Percentiles rank a stretch among this genome's conserved stretches.
Conservation (phyloP, 371 early-diverging fungal genomes). For the Syncephalastrum monosporum region DNA sequence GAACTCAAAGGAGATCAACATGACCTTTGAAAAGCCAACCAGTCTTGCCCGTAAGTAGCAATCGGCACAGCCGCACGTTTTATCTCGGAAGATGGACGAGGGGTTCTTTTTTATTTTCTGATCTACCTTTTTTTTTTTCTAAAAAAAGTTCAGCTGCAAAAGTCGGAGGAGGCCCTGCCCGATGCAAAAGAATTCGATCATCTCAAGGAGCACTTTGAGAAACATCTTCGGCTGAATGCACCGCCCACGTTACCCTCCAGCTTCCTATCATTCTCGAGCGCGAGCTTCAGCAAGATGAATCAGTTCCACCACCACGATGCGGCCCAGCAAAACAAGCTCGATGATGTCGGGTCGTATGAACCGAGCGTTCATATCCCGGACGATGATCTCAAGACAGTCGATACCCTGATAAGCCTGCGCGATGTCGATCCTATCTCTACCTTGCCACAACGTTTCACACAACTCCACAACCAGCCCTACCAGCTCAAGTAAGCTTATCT, state of each 20-base stretch:
- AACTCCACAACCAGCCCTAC: conserved; percentile 70
- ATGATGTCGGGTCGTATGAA: conserved; percentile 50
- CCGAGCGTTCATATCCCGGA: conserved; percentile 51
- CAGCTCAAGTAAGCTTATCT: conserved; percentile 33
- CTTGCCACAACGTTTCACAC: conserved; percentile 65
- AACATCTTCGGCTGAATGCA: conserved; percentile 49
- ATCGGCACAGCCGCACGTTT: neutral
- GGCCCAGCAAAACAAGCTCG: conserved; percentile 37
- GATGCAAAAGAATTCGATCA: conserved; percentile 84
- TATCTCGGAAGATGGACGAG: conserved; percentile 1
- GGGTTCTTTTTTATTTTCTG: conserved; percentile 11
- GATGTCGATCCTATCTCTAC: conserved; percentile 60
- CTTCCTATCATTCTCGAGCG: conserved; percentile 39
- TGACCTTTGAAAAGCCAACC: conserved; percentile 91
- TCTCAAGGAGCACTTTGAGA: conserved; percentile 81
- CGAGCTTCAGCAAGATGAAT: conserved; percentile 43
- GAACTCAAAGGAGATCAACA: conserved; percentile 86
- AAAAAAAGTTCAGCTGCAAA: conserved; percentile 71
- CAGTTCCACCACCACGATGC: conserved; percentile 27
- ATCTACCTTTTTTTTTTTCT: neutral
- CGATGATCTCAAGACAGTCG: conserved; percentile 44
- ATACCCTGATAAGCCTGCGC: conserved; percentile 46
- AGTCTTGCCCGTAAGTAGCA: conserved; percentile 74
- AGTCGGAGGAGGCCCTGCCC: conserved; percentile 65
- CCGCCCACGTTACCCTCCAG: conserved; percentile 42